Percentiles rank a stretch among this genome's conserved stretches.
Conservation (phyloP, 2,329 filamentous ascomycete species). For the Decorospora gaudefroyi region DNA sequence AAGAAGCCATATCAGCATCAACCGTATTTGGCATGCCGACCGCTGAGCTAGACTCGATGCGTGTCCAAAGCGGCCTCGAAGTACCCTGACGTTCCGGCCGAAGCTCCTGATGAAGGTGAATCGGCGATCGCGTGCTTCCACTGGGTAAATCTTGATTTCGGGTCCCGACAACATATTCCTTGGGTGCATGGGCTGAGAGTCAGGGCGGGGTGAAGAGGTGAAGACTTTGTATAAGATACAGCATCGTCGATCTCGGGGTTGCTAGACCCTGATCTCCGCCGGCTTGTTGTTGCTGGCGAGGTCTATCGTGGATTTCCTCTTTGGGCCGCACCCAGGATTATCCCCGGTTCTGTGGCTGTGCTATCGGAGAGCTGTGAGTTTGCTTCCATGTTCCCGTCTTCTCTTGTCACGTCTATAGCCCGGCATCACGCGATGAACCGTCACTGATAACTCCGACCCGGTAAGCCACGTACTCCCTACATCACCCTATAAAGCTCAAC, state of each 20-base stretch:
- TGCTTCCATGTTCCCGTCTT: neutral
- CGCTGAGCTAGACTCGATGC: neutral
- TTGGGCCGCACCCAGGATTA: neutral
- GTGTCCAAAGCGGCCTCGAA: neutral
- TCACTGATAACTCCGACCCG: too few species aligned
- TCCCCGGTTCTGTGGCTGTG: neutral
- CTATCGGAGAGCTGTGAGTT: neutral
- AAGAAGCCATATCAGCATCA: constrained; percentile 2
- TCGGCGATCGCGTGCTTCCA: constrained; percentile 15
- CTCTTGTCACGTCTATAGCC: too few species aligned
- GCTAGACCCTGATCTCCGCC: constrained; percentile 1
- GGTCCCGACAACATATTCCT: neutral
- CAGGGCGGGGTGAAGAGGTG: constrained; percentile 5
- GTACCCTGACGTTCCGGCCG: neutral
- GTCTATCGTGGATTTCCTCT: constrained; percentile 10
- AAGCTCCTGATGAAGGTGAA: constrained; percentile 5
- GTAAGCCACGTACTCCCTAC: too few species aligned
- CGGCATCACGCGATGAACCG: too few species aligned
- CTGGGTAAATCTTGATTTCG: constrained; percentile 8
- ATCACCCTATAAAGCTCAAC: too few species aligned
- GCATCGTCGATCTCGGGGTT: neutral
- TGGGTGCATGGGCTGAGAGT: constrained; percentile 4
- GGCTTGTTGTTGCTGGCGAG: neutral
- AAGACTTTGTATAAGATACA: constrained; percentile 5
- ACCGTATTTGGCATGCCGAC: neutral